Percentiles rank a stretch among this genome's conserved stretches.
Conservation (phyloP, 2,329 filamentous ascomycete species). For the Nemania sp. region DNA sequence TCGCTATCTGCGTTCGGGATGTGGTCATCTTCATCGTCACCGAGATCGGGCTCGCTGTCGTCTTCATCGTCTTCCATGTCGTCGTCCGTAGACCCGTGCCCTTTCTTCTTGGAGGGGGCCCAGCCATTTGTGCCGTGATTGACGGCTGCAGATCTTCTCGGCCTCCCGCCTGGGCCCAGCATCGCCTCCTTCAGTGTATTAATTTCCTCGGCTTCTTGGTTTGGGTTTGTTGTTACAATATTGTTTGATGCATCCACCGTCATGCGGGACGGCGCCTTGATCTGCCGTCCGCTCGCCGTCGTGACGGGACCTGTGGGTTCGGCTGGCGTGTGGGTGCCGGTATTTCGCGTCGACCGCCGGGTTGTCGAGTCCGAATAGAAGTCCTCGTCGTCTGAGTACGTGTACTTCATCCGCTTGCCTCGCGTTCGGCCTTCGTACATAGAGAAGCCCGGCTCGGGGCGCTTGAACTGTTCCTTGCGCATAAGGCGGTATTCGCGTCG, state of each 20-base stretch:
- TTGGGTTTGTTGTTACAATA: slow-evolving; percentile 59
- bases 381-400: slow-evolving; percentile 89
- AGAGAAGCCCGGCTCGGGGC: slow-evolving; percentile 89
- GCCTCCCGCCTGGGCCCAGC: slow-evolving; percentile 61
- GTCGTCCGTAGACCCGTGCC: slow-evolving; percentile 67
- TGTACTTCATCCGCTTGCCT: slow-evolving; percentile 96
- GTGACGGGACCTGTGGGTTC: slow-evolving; percentile 72
- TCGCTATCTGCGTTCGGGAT: slow-evolving; percentile 69
- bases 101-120: slow-evolving; percentile 57
- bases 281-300: slow-evolving; percentile 89
- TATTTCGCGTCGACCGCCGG: slow-evolving; percentile 79
- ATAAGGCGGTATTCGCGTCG: slow-evolving; percentile 90
- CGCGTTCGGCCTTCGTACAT: slow-evolving; percentile 96
- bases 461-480: slow-evolving; percentile 87
- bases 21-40: slow-evolving; percentile 75
- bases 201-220: slow-evolving; percentile 46
- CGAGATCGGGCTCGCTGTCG: slow-evolving; percentile 79
- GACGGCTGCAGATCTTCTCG: slow-evolving; percentile 63
- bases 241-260: slow-evolving; percentile 69
- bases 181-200: slow-evolving; percentile 55
- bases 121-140: slow-evolving; percentile 65
- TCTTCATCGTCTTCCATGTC: slow-evolving; percentile 74
- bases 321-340: slow-evolving; percentile 77
- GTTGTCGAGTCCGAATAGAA: slow-evolving; percentile 72
- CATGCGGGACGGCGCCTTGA: slow-evolving; percentile 74